A percentile compares a stretch with the other conserved stretches of the same genome.
These are phyloP conservation scores for Didymella lethalis DNA, from an alignment of 2,329 filamentous ascomycete species.

Conservation along the genomic window DNA sequence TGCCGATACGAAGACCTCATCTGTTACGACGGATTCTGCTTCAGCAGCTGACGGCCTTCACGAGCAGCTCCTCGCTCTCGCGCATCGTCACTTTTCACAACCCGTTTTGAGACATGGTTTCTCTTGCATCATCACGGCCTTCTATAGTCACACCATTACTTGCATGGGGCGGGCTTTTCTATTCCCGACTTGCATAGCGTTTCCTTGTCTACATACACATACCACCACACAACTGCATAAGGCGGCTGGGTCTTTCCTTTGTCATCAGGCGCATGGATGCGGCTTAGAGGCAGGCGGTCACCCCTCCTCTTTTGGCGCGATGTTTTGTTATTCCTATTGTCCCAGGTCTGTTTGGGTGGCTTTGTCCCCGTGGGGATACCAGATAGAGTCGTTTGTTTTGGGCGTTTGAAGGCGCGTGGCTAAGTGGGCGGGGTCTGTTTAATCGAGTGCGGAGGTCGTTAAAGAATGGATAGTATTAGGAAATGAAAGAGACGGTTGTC, in stretches of 20 bases:
- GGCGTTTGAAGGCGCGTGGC: neutral
- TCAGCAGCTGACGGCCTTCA: neutral
- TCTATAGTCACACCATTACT: constrained; percentile 6
- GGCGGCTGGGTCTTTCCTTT: constrained; percentile 25
- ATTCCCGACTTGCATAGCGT: constrained; percentile 52
- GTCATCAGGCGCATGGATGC: constrained; percentile 24
- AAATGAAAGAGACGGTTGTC: constrained; percentile 2
- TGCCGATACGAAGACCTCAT: neutral
- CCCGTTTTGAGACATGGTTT: neutral
- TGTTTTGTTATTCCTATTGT: constrained; percentile 25
- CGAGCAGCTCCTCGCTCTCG: neutral
- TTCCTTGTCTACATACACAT: constrained; percentile 27
- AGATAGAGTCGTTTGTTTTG: constrained; percentile 7
- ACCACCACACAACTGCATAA: constrained; percentile 37
- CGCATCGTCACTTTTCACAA: neutral
- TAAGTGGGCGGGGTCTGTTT: neutral
- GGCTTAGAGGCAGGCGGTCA: constrained; percentile 13
- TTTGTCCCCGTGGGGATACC: neutral
- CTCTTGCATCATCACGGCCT: neutral
- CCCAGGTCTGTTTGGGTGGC: neutral
- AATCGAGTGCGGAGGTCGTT: neutral
- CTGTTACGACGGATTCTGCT: neutral
- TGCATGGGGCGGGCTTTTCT: constrained; percentile 33
- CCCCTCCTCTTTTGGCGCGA: constrained; percentile 27
- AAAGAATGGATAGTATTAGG: constrained; percentile 3